Evolutionary conservation across 495 filamentous ascomycete species (phyloP), one percentile per base, ranked within the genome.

Genomic region (Xylaria castorea): DNA sequence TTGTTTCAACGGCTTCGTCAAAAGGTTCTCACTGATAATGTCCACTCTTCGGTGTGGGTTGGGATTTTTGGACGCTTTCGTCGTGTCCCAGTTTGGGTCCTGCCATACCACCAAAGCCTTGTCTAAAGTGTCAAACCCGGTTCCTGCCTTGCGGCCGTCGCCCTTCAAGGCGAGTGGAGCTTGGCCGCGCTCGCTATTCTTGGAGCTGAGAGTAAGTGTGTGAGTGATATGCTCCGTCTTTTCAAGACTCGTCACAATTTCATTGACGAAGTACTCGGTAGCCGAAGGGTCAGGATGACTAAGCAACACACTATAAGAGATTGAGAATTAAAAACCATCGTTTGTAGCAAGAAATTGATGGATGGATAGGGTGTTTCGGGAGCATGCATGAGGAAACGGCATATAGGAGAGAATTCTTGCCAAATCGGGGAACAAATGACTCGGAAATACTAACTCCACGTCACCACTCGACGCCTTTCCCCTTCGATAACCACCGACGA

Each of bases 101-200:
- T 97, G 95, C 96, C 96, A 99, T 0, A 98, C 93, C 0, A 98
- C 90, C 55, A 98, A 82, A 9, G 94, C 94, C 79, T 98, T 97
- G 79, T 98, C 95, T 1, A 99, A 84, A 0, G 88, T 91, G 77
- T 98, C 95, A 72, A 96, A 97, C 14, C 91, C 92, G 40, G 85
- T 81, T 20, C 85, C 83, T 0, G 80, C 77, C 50, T 75, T 80
- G 58, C 67, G 73, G 12, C 51, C 66, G 27, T 81, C 75, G 1
- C 83, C 85, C 76, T 85, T 87, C 85, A 84, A 88, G 27, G 73
- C 71, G 25, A 88, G 77, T 0, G 94, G 90, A 65, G 86, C 84
- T 78, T 98, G 94, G 11, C 89, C 89, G 25, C 94, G 88, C 66
- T 90, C 86, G 8, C 90, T 91, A 66, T 89, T 90, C 40, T 88